These are phyloP conservation scores for Camelina neglecta DNA, from an alignment of 345 rosid genomes.

Conservation along the genomic window DNA sequence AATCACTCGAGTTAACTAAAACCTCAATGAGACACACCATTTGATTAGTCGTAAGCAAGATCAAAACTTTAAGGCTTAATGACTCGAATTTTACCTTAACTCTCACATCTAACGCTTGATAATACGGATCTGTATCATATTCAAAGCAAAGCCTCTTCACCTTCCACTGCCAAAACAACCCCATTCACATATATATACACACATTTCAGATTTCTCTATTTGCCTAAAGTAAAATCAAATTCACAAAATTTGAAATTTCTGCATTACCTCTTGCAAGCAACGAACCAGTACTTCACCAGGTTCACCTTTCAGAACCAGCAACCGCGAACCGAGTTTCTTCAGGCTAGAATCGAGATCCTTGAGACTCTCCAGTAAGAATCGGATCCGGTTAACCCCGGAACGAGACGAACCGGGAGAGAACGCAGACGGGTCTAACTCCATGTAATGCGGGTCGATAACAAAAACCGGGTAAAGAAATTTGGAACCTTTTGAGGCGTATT, in stretches of 20 bases:
- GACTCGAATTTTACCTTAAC: slow-evolving; percentile 59
- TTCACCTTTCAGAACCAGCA: slow-evolving; percentile 68
- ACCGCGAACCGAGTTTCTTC: slow-evolving; percentile 65
- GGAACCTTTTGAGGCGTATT: slow-evolving; percentile 60
- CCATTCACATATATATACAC: not conserved
- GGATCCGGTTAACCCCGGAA: slow-evolving; percentile 79
- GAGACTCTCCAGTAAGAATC: slow-evolving; percentile 81
- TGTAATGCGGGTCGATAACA: slow-evolving; percentile 87
- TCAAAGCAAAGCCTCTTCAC: slow-evolving; percentile 82
- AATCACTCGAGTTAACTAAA: slow-evolving; percentile 1
- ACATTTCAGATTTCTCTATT: not conserved
- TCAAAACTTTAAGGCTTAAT: slow-evolving; percentile 15
- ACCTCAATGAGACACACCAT: not conserved
- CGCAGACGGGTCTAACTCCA: slow-evolving; percentile 71
- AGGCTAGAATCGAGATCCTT: slow-evolving; percentile 66
- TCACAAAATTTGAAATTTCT: not conserved
- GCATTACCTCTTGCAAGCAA: slow-evolving; percentile 73
- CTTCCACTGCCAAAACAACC: slow-evolving; percentile 62
- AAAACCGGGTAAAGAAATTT: slow-evolving; percentile 70
- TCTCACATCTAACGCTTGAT: slow-evolving; percentile 70
- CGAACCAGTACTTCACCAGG: slow-evolving; percentile 66
- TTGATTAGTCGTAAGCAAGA: not conserved
- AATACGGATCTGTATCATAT: slow-evolving; percentile 85
- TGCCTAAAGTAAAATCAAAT: not conserved
- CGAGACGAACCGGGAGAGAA: slow-evolving; percentile 74